Percentiles rank a stretch among this genome's conserved stretches.
Conservation (phyloP, 1,284 basidiomycete species). For the Austroboletus novae-zelandiae region DNA sequence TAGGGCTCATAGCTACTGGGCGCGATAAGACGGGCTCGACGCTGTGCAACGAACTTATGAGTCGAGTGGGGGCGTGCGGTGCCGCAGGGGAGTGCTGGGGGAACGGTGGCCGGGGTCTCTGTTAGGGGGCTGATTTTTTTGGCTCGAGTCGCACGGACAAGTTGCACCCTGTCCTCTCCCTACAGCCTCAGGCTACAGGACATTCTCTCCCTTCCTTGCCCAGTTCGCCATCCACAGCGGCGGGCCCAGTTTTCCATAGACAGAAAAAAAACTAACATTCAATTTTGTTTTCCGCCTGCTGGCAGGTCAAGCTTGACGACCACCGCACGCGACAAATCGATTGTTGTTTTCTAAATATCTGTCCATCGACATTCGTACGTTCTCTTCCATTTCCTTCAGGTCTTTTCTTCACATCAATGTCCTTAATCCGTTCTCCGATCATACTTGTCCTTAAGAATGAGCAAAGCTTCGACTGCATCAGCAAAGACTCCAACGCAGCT, state of each 20-base stretch:
- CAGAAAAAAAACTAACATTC: slow-evolving; percentile 30
- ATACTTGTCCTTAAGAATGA: slow-evolving; percentile 60
- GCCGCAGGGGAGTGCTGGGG: slow-evolving; percentile 21
- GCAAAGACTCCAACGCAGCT: slow-evolving; percentile 69
- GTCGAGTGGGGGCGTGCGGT: slow-evolving; percentile 13
- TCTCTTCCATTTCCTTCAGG: slow-evolving; percentile 22
- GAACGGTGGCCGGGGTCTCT: slow-evolving; percentile 27
- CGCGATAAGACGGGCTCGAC: too few relatives aligned
- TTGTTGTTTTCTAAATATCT: slow-evolving; percentile 36
- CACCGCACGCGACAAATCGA: slow-evolving; percentile 59
- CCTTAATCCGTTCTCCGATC: slow-evolving; percentile 12
- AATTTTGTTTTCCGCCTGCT: slow-evolving; percentile 65
- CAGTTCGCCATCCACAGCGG: slow-evolving; percentile 32
- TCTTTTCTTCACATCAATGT: slow-evolving; percentile 5
- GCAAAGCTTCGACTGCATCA: slow-evolving; percentile 75
- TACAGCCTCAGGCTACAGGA: slow-evolving; percentile 39
- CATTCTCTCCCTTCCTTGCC: slow-evolving; percentile 18
- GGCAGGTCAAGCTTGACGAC: slow-evolving; percentile 87
- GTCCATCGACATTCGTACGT: slow-evolving; percentile 44
- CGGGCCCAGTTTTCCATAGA: slow-evolving; percentile 33
- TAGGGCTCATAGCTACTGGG: not conserved
- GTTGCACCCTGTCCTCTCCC: slow-evolving; percentile 36
- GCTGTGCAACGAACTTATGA: slow-evolving; percentile 5
- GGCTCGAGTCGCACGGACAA: slow-evolving; percentile 32
- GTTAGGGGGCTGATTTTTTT: slow-evolving; percentile 31